These are phyloP conservation scores for Diaporthe sp. DNA, from an alignment of 2,329 filamentous ascomycete genomes.

Conservation along the genomic window DNA sequence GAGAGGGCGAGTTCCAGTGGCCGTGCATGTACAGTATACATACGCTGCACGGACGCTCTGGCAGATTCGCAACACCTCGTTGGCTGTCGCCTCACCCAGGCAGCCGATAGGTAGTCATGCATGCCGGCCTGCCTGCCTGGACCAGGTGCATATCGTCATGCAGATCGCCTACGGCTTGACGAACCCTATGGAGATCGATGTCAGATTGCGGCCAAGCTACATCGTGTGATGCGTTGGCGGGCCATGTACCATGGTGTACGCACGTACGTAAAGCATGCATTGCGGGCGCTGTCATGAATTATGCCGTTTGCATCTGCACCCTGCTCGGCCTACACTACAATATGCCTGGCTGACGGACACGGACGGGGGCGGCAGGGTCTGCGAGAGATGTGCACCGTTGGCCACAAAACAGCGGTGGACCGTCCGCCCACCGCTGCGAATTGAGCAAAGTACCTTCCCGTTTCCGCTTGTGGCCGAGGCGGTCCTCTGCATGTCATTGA, in stretches of 20 bases:
- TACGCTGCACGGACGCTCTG: neutral
- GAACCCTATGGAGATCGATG: neutral
- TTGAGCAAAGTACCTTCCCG: slow-evolving; percentile 29
- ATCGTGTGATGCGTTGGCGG: slow-evolving; percentile 3
- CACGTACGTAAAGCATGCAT: slow-evolving; percentile 8
- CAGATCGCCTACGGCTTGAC: slow-evolving; percentile 33
- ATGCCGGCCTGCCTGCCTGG: slow-evolving; percentile 28
- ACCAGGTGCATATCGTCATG: slow-evolving; percentile 30
- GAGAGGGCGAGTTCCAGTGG: slow-evolving; percentile 10
- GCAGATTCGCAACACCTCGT: slow-evolving; percentile 7
- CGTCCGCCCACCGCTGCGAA: neutral
- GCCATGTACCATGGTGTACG: neutral
- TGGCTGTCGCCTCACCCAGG: slow-evolving; percentile 1
- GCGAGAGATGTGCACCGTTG: slow-evolving; percentile 16
- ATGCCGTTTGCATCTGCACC: slow-evolving; percentile 24
- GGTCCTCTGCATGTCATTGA: slow-evolving; percentile 40
- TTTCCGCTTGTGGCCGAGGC: slow-evolving; percentile 35
- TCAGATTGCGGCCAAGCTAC: slow-evolving; percentile 8
- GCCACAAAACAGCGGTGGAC: slow-evolving; percentile 39
- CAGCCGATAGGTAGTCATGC: slow-evolving; percentile 13
- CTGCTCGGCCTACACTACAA: neutral
- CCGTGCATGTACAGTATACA: slow-evolving; percentile 20
- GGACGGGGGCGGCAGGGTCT: slow-evolving; percentile 5
- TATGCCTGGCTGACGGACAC: slow-evolving; percentile 4
- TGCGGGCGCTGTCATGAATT: slow-evolving; percentile 20